A percentile compares a stretch with the other conserved stretches of the same genome.
Conservation (phyloP, 805 yeast genomes). For the Zygotorulaspora sp. region DNA sequence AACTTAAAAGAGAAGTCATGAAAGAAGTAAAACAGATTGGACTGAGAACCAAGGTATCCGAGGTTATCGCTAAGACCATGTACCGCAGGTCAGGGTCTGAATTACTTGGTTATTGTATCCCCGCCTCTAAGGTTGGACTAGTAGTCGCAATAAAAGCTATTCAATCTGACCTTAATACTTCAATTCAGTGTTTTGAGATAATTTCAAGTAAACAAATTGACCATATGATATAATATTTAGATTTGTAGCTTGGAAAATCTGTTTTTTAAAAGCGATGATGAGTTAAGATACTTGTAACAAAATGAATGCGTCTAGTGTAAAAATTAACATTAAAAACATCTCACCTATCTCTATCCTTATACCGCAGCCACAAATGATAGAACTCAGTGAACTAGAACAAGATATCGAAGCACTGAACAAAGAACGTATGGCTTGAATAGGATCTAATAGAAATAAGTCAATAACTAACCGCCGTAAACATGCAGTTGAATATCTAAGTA, state of each 20-base stretch:
- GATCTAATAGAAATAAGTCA: too few relatives aligned
- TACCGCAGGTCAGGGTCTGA: constrained; percentile 24
- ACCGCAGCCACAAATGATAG: constrained; percentile 25
- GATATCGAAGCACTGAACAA: constrained; percentile 36
- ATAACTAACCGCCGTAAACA: constrained; percentile 20
- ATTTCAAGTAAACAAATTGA: constrained; percentile 24
- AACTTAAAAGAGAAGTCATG: constrained; percentile 12
- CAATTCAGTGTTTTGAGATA: constrained; percentile 11
- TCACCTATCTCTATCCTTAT: neutral
- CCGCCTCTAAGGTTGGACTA: constrained; percentile 23
- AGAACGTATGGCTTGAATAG: constrained; percentile 35
- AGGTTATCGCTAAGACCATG: constrained; percentile 18
- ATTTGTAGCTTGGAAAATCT: too few relatives aligned
- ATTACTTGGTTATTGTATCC: constrained; percentile 24
- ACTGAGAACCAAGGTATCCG: constrained; percentile 19
- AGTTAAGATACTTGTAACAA: too few relatives aligned
- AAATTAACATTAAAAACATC: too few relatives aligned
- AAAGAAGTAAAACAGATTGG: constrained; percentile 14
- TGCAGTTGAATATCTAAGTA: constrained; percentile 15
- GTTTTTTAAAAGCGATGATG: too few relatives aligned
- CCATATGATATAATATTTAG: too few relatives aligned
- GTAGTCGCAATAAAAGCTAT: constrained; percentile 18
- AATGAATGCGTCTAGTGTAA: too few relatives aligned
- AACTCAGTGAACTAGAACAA: constrained; percentile 32
- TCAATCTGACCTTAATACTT: constrained; percentile 4